Base-by-base conservation (phyloP, 768 basidiomycete species). In the Psilocybe cubensis region DNA sequence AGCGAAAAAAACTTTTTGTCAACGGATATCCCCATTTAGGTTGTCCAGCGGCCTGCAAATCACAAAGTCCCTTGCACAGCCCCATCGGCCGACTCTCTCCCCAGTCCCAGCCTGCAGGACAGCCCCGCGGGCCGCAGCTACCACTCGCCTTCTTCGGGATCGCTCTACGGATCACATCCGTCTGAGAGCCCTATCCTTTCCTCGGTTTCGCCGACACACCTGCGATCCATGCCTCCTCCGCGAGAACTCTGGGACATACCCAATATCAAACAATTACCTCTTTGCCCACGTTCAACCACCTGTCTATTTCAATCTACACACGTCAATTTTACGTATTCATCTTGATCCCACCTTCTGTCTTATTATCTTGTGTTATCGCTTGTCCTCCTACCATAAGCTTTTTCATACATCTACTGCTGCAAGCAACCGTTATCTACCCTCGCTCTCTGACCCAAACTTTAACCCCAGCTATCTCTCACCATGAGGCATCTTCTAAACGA, bases 1-100 rank as follows among this genome's bases (percentile, higher is more conserved):
- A 24, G 31, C 53, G 42, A 53, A 62, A 55, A 61, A 62, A 62
- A 62, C 52, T 55, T 62, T 62, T 62, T 62, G 52, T 57, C 46
- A 6, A n/a, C 50, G 11, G 8, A n/a, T 54, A 56, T 48, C 61
- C 55, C 61, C 60, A 50, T 65, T 33, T 50, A 52, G 58, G n/a
- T n/a, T n/a, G n/a, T n/a, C n/a, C 44, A 29, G 14, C 40, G n/a
- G 40, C 25, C 28, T 11, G 8, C 52, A n/a, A n/a, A 54, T 52
- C 33, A 33, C 25, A 35, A 35, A 35, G n/a, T n/a, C n/a, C n/a
- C n/a, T n/a, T n/a, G n/a, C n/a, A n/a, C n/a, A n/a, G n/a, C n/a
- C n/a, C n/a, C n/a, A n/a, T n/a, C n/a, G n/a, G n/a, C n/a, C n/a
- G n/a, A n/a, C n/a, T n/a, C n/a, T n/a, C n/a, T n/a, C n/a, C n/a